A percentile compares a stretch with the other conserved stretches of the same genome.
Evolutionary conservation across 1,284 basidiomycete genomes (phyloP).

Genomic region (Trichosporon ovoides): DNA sequence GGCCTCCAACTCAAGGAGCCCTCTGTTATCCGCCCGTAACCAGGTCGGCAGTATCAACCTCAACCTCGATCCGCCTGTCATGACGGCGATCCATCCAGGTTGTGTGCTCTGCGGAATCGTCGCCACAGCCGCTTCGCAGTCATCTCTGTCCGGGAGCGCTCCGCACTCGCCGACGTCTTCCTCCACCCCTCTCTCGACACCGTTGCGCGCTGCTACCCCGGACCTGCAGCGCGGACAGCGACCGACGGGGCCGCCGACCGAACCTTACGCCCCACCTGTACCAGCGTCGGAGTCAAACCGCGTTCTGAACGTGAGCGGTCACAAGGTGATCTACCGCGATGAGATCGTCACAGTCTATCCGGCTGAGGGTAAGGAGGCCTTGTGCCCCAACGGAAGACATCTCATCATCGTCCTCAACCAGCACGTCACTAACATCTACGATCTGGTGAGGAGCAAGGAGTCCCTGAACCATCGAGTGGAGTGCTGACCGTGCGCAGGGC

Average conservation of each 20-base stretch:
- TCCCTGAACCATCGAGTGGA: background rate
- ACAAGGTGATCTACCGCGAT: slow-evolving; percentile 38
- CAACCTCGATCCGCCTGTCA: background rate
- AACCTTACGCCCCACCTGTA: background rate
- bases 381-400: slow-evolving; percentile 39
- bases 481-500: slow-evolving; percentile 24
- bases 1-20: background rate
- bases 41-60: background rate
- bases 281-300: background rate
- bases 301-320: slow-evolving; percentile 22
- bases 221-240: slow-evolving; percentile 13
- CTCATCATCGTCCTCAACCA: slow-evolving; percentile 40
- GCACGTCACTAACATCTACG: slow-evolving; percentile 43
- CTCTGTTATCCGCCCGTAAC: background rate
- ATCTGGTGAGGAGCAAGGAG: slow-evolving; percentile 35
- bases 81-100: slow-evolving; percentile 21
- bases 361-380: slow-evolving; percentile 36
- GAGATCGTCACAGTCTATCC: slow-evolving; percentile 34
- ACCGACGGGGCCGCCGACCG: slow-evolving; percentile 1
- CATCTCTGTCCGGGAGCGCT: background rate
- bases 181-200: slow-evolving; percentile 14
- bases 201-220: slow-evolving; percentile 13
- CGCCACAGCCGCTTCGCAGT: slow-evolving; percentile 16
- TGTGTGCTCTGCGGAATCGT: slow-evolving; percentile 36
- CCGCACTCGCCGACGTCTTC: slow-evolving; percentile 7